Percentiles rank a stretch among this genome's conserved stretches.
Evolutionary conservation across 1,284 basidiomycete genomes (phyloP).

Genomic region (Neonothopanus nambi): DNA sequence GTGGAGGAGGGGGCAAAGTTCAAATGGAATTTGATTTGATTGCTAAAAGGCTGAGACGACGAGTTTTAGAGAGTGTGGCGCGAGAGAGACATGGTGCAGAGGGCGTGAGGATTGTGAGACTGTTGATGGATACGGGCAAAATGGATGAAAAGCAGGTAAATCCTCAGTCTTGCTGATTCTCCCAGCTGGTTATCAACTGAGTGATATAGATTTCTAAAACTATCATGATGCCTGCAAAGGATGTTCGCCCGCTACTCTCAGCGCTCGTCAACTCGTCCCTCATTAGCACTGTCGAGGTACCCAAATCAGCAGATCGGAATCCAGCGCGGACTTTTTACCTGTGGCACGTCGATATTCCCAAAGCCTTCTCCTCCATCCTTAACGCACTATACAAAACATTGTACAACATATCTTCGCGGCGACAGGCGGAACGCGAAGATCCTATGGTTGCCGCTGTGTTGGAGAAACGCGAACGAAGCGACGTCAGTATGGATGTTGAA

Average conservation of each 20-base stretch:
- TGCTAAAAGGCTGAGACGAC: slow-evolving; percentile 67
- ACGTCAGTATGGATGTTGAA: slow-evolving; percentile 70
- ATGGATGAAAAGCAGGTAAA: slow-evolving; percentile 93
- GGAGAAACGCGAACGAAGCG: slow-evolving; percentile 77
- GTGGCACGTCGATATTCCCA: slow-evolving; percentile 87
- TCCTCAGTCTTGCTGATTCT: slow-evolving; percentile 2
- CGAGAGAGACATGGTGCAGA: slow-evolving; percentile 84
- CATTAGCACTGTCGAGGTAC: slow-evolving; percentile 89
- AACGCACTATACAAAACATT: slow-evolving; percentile 84
- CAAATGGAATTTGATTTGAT: slow-evolving; percentile 84
- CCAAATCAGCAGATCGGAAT: slow-evolving; percentile 84
- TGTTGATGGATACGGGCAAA: slow-evolving; percentile 89
- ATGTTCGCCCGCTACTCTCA: slow-evolving; percentile 81
- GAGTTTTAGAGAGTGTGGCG: slow-evolving; percentile 79
- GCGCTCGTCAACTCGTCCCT: slow-evolving; percentile 79
- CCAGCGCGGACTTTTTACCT: slow-evolving; percentile 86
- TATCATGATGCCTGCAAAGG: slow-evolving; percentile 89
- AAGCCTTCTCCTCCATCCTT: slow-evolving; percentile 78
- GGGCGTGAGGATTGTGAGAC: slow-evolving; percentile 82
- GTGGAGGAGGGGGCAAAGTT: slow-evolving; percentile 44
- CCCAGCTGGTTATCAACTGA: background rate
- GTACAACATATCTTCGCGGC: slow-evolving; percentile 77
- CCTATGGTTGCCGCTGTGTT: slow-evolving; percentile 67
- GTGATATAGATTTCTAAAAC: slow-evolving; percentile 82
- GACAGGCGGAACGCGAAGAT: slow-evolving; percentile 68